A percentile compares a stretch with the other conserved stretches of the same genome.
phyloP scores from a whole-genome alignment of 169 alveolate species.

The Plasmodium yoelii region DNA sequence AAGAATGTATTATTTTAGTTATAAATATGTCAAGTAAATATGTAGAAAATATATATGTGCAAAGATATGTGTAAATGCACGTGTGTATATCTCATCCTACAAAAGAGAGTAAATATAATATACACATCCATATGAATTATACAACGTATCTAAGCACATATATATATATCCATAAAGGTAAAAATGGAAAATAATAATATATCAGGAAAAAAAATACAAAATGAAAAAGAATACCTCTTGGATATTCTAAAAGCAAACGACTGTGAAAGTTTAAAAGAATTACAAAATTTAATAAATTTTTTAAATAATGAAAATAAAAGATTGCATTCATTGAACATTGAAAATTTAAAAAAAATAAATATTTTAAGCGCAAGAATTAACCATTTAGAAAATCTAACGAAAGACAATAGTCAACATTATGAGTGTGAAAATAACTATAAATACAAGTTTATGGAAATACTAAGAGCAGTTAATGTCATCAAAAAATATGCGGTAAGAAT shows the following conservation, averaged over 20 bases:
- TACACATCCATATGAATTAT: not conserved
- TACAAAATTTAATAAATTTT: conserved; percentile 45
- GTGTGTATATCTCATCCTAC: not conserved
- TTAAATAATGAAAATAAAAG: conserved; percentile 64
- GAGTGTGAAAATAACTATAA: conserved; percentile 14
- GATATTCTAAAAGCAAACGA: conserved; percentile 65
- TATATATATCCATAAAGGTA: conserved; percentile 4
- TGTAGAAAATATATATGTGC: no score
- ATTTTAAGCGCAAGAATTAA: conserved; percentile 49
- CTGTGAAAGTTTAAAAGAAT: conserved; percentile 59
- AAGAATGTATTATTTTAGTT: no score
- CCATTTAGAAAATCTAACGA: conserved; percentile 42
- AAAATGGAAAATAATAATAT: not conserved
- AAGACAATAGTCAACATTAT: conserved; percentile 27
- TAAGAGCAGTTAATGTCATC: conserved; percentile 10
- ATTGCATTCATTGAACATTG: conserved; percentile 50
- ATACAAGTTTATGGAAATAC: conserved; percentile 17
- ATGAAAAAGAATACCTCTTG: conserved; percentile 29
- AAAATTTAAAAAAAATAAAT: conserved; percentile 41
- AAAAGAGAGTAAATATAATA: not conserved
- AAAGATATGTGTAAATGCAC: no score
- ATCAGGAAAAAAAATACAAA: conserved; percentile 9
- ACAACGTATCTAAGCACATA: not conserved
- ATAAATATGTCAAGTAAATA: no score
- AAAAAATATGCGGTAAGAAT: conserved; percentile 39